Base-by-base conservation (phyloP, 306 rosid genomes). In the Fragaria ananassa region DNA sequence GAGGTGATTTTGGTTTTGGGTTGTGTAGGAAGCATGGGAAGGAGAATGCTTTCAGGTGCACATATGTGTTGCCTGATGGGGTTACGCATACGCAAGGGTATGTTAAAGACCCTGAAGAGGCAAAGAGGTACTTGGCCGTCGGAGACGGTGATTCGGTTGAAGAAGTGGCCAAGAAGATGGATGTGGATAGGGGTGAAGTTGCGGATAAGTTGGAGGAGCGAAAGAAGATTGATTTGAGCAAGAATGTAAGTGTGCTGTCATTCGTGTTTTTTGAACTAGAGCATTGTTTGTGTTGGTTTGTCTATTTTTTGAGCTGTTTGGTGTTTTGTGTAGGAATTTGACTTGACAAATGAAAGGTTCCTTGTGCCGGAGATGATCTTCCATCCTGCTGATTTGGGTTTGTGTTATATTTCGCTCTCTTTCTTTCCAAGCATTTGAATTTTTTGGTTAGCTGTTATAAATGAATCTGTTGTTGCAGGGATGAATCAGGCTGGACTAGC, bases 401-500 rank as follows among this genome's bases (percentile, higher is more conserved):
- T 72, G 91, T 84, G 57, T 80, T 61, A 18, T 50, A 29, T 34
- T 73, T 25, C 35, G 10, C 21, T 53, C 18, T 35, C 51, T 19
- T 51, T 56, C 44, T 50, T 70, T 50, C 49, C 4, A 76, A 74
- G 12, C 70, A 78, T 56, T 56, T 56, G 29, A 9, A 56, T 2
- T 9, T 21, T 56, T 54, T 54, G 15, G 65, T 4, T 37, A 4
- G 21, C 23, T 0, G 15, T 25, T 23, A 21, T 58, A 27, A 57
- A 60, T 60, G 37, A 25, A 60, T 60, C 47, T 25, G 42, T 79
- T 76, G 27, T 17, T 76, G 80, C 87, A 95, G 98, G 97, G 78
- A 92, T 95, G 98, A 92, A 92, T 83, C 90, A 95, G 85, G 97
- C 98, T 17, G 98, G 97, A 72, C 83, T 95, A 76, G 96, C 96